phyloP scores from a whole-genome alignment of 306 rosid species.

The Clitoria ternatea region DNA sequence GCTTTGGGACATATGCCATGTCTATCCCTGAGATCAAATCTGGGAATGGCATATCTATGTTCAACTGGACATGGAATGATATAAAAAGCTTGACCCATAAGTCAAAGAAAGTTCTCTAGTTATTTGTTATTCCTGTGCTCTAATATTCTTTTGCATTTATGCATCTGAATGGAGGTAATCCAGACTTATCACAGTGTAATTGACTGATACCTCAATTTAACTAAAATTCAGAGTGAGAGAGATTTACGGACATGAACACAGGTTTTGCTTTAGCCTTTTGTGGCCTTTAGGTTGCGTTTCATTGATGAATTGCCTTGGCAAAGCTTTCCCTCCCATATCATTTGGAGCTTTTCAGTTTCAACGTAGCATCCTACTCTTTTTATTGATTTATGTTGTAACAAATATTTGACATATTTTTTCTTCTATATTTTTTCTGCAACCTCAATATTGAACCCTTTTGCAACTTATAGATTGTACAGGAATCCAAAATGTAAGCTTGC shows the following conservation, averaged over 20 bases:
- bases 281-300: not conserved
- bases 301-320: conserved; percentile 11
- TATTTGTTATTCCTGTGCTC: conserved; percentile 13
- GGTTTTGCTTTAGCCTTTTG: not conserved
- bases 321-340: not conserved
- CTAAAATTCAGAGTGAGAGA: conserved; percentile 17
- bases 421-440: conserved; percentile 49
- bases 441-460: conserved; percentile 43
- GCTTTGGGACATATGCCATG: conserved; percentile 27
- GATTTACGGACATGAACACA: not conserved
- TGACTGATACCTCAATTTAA: conserved; percentile 9
- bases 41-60: conserved; percentile 64
- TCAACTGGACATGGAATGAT: conserved; percentile 60
- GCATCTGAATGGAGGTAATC: conserved; percentile 16
- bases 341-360: conserved; percentile 12
- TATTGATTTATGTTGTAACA: conserved; percentile 3
- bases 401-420: conserved; percentile 29
- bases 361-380: not conserved
- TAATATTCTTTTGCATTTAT: not conserved
- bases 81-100: conserved; percentile 62
- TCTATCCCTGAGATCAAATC: conserved; percentile 46
- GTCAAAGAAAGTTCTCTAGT: conserved; percentile 32
- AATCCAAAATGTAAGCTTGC: conserved; percentile 46
- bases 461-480: conserved; percentile 36
- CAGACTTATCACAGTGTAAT: not conserved